These are phyloP conservation scores for Hypoxylon perforatum DNA, from an alignment of 495 filamentous ascomycete genomes.

Conservation along the genomic window DNA sequence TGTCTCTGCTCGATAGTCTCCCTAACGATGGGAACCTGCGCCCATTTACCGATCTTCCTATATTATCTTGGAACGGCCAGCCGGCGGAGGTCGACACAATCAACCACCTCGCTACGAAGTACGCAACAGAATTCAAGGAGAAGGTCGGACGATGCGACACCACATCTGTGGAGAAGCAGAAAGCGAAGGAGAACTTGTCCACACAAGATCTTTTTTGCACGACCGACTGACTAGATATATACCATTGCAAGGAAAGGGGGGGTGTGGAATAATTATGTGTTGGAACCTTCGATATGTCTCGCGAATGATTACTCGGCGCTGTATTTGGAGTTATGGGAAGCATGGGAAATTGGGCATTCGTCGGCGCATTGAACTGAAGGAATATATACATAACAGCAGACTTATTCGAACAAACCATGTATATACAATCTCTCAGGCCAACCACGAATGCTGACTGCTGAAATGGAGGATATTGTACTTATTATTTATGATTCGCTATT, in stretches of 20 bases:
- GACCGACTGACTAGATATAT: conserved; percentile 16
- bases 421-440: conserved; percentile 24
- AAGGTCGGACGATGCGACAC: conserved; percentile 53
- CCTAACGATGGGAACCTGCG: conserved; percentile 48
- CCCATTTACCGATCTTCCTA: conserved; percentile 51
- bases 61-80: conserved; percentile 56
- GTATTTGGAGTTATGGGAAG: conserved; percentile 12
- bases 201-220: conserved; percentile 49
- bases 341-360: conserved; percentile 6
- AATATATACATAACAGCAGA: conserved; percentile 22
- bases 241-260: no score
- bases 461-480: conserved; percentile 6
- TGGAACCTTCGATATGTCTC: conserved; percentile 19
- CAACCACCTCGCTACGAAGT: conserved; percentile 51
- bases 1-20: conserved; percentile 53
- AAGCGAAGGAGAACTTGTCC: conserved; percentile 25
- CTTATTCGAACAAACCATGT: conserved; percentile 28
- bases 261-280: background rate
- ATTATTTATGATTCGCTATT: no score
- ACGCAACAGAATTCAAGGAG: conserved; percentile 53
- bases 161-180: conserved; percentile 37
- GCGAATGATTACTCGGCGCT: background rate
- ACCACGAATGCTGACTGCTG: background rate
- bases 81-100: conserved; percentile 46
- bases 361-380: conserved; percentile 20